Conservation (phyloP, 768 basidiomycete species). For the Leccinum disarticulatum region DNA sequence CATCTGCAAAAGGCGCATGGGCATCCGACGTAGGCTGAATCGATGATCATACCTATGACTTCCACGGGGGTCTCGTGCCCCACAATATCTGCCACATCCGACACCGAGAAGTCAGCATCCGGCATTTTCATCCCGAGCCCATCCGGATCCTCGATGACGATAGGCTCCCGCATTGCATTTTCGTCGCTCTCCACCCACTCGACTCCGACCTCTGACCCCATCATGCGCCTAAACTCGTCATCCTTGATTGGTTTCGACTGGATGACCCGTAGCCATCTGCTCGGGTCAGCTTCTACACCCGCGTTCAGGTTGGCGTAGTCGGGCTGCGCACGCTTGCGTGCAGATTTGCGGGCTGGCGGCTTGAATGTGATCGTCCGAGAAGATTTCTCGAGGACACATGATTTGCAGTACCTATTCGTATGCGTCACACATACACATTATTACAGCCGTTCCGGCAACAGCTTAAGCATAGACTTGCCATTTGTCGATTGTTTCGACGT, state of each 20-base stretch:
- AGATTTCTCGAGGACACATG: constrained; percentile 61
- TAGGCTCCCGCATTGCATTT: constrained; percentile 76
- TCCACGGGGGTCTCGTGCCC: constrained; percentile 81
- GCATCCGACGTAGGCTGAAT: constrained; percentile 3
- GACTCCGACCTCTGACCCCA: constrained; percentile 61
- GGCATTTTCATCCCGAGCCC: constrained; percentile 94
- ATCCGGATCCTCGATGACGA: constrained; percentile 75
- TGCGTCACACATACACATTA: constrained; percentile 20
- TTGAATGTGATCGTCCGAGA: constrained; percentile 69
- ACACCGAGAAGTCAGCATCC: constrained; percentile 62
- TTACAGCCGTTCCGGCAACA: constrained; percentile 13
- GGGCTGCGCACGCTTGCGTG: constrained; percentile 68
- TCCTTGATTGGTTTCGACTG: constrained; percentile 62
- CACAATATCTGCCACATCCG: constrained; percentile 76
- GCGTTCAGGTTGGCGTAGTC: constrained; percentile 79
- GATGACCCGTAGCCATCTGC: constrained; percentile 67
- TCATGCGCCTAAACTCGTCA: constrained; percentile 66
- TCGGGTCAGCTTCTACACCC: constrained; percentile 59
- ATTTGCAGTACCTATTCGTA: constrained; percentile 61
- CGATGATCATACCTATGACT: constrained; percentile 72
- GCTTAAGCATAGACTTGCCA: constrained; percentile 49
- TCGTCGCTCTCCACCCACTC: constrained; percentile 77
- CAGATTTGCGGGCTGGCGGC: constrained; percentile 77
- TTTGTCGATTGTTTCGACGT: constrained; percentile 71
- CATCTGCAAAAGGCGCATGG: constrained; percentile 50